Base-by-base conservation (phyloP, 352 stramenopile genomes). In the Phytopythium kandeliae region DNA sequence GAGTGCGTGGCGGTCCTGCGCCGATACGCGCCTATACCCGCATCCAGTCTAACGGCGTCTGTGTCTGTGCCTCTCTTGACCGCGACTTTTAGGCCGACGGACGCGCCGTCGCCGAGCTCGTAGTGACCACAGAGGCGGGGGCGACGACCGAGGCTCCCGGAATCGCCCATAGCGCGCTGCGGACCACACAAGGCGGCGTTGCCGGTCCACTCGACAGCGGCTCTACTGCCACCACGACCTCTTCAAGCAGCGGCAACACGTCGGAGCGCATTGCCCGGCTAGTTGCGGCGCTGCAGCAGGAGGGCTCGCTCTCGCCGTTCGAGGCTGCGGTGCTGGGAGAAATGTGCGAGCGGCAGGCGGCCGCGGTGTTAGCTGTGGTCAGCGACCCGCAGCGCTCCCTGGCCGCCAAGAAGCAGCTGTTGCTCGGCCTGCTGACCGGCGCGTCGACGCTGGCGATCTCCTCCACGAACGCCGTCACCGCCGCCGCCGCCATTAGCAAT, bases 381-480 rank as follows among this genome's bases (percentile, higher is more conserved):
- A 43, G 56, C 26, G 63, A 62, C 43, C 25, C 40, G 19, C 16
- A 47, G 25, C 19, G 50, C 19, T 75, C 67, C 0, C 49, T 78
- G 21, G 49, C 50, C 10, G 45, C 72, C n/a, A 88, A 88, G 52
- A 75, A 80, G 55, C 47, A 67, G 41, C 81, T 73, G 55, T 24
- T 88, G 28, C 46, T 75, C 7, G 55, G 56, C 17, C 30, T 77
- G 19, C 42, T 65, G 44, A 57, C 55, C 42, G 48, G 43, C 3
- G 25, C 42, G 7, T 19, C 26, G 19, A 22, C 30, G 7, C n/a
- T 26, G 6, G 26, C 31, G 10, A 41, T 9, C 16, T 16, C 16
- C 58, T 21, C 21, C 19, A 16, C 31, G 61, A 28, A 28, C 59
- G 10, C 9, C 22, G 38, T 6, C 22, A 24, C 37, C 30, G n/a